Evolutionary conservation across 73 alveolate genomes (phyloP), one percentile per base, ranked within the genome.

Genomic region (Halteria grandinella): DNA sequence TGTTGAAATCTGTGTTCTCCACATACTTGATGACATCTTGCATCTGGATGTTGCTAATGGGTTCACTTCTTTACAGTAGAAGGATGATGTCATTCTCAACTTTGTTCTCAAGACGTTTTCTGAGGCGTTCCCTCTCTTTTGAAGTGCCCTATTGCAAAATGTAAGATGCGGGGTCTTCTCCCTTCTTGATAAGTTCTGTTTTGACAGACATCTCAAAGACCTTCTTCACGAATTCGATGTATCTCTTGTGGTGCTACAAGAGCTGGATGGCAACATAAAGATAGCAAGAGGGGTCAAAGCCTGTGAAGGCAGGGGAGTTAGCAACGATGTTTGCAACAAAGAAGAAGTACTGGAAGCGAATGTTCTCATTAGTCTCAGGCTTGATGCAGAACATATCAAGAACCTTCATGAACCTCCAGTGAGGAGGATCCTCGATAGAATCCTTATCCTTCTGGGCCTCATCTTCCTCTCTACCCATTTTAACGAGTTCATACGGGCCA

Each of bases 61-160:
- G 83, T 28, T 70, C 72, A 49, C 83, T 48, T 31, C 33, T 45
- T 23, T 70, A 43, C 25, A 70, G 20, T 5, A 70, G 17, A n/a
- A 28, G 24, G 15, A 70, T 6, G 29, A 70, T 3, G 20, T 48
- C 83, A 1, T 18, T 12, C 62, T 70, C 83, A 4, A 71, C 34
- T 51, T 66, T 66, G 7, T 40, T 21, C 20, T 29, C 18, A 14
- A 33, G 29, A 29, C 14, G 20, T 57, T 57, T 17, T 33, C 36
- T 57, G 36, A 60, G 10, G 28, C 43, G 43, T 10, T 27, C 21
- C 52, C 20, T 36, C 39, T 60, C 77, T 10, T 55, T 20, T 44
- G 47, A 10, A 23, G 5, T 2, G 25, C 8, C 12, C 15, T 44
- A 66, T 1, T 7, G 3, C 37, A 1, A 1, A 37, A 23, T 66